These are phyloP conservation scores for Wickerhamomyces sp. DNA, from an alignment of 1,139 yeast genomes.

Conservation along the genomic window DNA sequence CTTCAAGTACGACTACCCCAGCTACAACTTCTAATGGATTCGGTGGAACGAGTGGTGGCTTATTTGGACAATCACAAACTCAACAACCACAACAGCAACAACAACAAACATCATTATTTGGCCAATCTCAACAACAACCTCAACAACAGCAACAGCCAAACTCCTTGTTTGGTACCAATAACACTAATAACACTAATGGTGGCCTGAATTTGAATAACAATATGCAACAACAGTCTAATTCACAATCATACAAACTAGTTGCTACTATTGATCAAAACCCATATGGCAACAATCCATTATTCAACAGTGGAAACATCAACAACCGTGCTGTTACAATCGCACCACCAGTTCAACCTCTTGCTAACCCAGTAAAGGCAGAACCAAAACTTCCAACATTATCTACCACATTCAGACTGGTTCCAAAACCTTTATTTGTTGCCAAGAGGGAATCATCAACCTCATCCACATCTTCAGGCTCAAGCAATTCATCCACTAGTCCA, in stretches of 20 bases:
- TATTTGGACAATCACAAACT: conserved; percentile 26
- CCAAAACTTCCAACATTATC: conserved; percentile 53
- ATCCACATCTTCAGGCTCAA: neutral
- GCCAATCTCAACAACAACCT: conserved; percentile 10
- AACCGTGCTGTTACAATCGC: conserved; percentile 16
- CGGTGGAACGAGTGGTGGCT: conserved; percentile 21
- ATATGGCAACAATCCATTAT: conserved; percentile 66
- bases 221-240: conserved; percentile 12
- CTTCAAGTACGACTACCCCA: neutral
- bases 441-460: neutral
- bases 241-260: conserved; percentile 28
- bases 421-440: conserved; percentile 31
- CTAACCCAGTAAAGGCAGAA: conserved; percentile 44
- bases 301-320: conserved; percentile 29
- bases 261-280: conserved; percentile 61
- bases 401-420: conserved; percentile 54
- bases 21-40: neutral
- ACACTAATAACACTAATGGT: conserved; percentile 17
- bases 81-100: conserved; percentile 12
- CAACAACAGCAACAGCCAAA: conserved; percentile 9
- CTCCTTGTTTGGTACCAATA: conserved; percentile 8
- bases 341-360: conserved; percentile 45
- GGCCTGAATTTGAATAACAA: conserved; percentile 11
- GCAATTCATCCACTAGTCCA: conserved; percentile 21
- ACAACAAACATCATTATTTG: conserved; percentile 18